Evolutionary conservation across 2,329 filamentous ascomycete genomes (phyloP).

Genomic region (Biscogniauxia marginata): DNA sequence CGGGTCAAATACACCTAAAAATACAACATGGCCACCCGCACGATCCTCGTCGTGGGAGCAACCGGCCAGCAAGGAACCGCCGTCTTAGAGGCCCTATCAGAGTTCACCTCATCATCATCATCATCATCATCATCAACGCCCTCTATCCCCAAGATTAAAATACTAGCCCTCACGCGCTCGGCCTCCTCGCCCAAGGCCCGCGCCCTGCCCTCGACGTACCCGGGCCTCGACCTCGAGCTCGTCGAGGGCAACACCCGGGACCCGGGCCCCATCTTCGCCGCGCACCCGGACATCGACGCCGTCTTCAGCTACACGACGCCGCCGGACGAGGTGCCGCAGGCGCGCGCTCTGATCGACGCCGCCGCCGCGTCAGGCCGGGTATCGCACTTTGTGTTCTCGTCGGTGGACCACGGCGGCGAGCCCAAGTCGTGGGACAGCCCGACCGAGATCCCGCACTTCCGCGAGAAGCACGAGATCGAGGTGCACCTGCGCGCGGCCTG

Average conservation of each 20-base stretch:
- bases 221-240: slow-evolving; percentile 28
- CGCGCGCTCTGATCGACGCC: slow-evolving; percentile 34
- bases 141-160: slow-evolving; percentile 20
- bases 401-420: slow-evolving; percentile 62
- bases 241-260: slow-evolving; percentile 35
- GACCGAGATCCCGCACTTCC: slow-evolving; percentile 57
- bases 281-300: slow-evolving; percentile 29
- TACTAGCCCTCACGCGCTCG: slow-evolving; percentile 35
- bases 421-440: slow-evolving; percentile 46
- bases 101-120: slow-evolving; percentile 10
- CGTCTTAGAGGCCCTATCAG: slow-evolving; percentile 28
- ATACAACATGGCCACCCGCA: slow-evolving; percentile 18
- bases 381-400: slow-evolving; percentile 60
- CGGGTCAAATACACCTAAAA: background rate
- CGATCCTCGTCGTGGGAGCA: slow-evolving; percentile 37
- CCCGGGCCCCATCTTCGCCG: slow-evolving; percentile 35
- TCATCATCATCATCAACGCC: slow-evolving; percentile 28
- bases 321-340: slow-evolving; percentile 36
- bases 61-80: slow-evolving; percentile 37
- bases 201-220: slow-evolving; percentile 19
- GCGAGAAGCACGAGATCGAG: slow-evolving; percentile 59
- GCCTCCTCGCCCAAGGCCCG: slow-evolving; percentile 32
- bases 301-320: slow-evolving; percentile 36
- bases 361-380: slow-evolving; percentile 42
- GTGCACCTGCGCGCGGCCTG: slow-evolving; percentile 45